A percentile compares a stretch with the other conserved stretches of the same genome.
Evolutionary conservation across 2,329 filamentous ascomycete species (phyloP).

Genomic region (Exophiala sp.): DNA sequence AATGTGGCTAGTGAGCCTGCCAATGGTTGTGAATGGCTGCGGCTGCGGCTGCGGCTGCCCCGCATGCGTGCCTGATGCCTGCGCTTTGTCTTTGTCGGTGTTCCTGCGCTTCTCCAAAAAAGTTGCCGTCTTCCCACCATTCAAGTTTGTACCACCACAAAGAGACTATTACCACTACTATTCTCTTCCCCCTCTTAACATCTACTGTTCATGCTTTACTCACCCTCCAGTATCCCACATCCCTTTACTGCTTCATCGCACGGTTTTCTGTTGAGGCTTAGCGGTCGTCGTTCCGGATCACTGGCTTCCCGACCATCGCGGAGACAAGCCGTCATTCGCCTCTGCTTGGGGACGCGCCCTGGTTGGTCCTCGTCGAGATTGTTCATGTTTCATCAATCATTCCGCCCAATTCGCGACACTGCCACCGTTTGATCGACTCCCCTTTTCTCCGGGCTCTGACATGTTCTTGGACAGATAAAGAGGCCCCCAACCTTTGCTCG

Average conservation of each 20-base stretch:
- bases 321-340: conserved; percentile 3
- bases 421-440: conserved; percentile 25
- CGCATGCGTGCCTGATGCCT: too few relatives aligned
- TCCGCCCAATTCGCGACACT: conserved; percentile 22
- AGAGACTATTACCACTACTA: neutral
- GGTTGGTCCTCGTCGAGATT: conserved; percentile 24
- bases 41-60: too few relatives aligned
- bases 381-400: conserved; percentile 22
- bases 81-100: too few relatives aligned
- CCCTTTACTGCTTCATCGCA: neutral
- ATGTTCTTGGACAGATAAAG: conserved; percentile 18
- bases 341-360: conserved; percentile 11
- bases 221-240: neutral
- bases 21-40: too few relatives aligned
- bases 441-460: conserved; percentile 16
- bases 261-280: neutral
- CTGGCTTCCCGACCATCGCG: conserved; percentile 18
- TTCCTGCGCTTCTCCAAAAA: neutral
- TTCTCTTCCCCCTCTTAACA: neutral
- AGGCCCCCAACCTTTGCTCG: conserved; percentile 3
- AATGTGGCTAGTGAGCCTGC: too few relatives aligned
- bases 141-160: neutral
- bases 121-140: neutral
- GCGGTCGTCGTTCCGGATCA: conserved; percentile 6
- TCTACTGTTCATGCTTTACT: too few relatives aligned